Evolutionary conservation across 1,284 basidiomycete genomes (phyloP), one percentile per base, ranked within the genome.

Genomic region (Peniophora sp.): DNA sequence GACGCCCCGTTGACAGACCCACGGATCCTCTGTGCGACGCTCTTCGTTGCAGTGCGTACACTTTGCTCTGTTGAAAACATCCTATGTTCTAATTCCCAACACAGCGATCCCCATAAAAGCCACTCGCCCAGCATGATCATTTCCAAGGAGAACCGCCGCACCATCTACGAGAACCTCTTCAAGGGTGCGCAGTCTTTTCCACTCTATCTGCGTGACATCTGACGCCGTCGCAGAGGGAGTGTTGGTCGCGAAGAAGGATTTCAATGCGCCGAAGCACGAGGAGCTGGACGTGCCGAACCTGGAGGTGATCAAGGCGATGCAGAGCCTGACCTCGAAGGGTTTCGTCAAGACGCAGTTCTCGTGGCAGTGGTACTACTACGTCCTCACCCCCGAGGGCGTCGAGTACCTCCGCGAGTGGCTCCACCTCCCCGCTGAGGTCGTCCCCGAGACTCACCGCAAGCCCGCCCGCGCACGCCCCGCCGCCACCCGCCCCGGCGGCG

Each of bases 201-300:
- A 5, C 16, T 50, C 50, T 25, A 24, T 35, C 12, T 23, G 10
- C 20, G 20, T 43, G 41, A 10, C 39, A 44, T 38, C 20, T 44
- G 17, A 32, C n/a, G 17, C 48, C 19, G 47, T 45, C 47, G 38
- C 59, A 93, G 91, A 97, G 88, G 96, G 97, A 66, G 97, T 98
- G 59, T 78, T 98, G 68, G 96, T 99, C 69, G 96, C 96, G 65
- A 95, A 97, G 80, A 99, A 99, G 80, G 94, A 99, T 75, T 98
- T 81, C 79, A 96, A 97, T 69, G 89, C 92, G 55, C 89, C 92
- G 52, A 92, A 96, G 74, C 97, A 99, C 70, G 92, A 97, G 65
- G 95, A 98, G 67, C 84, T 99, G 60, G 90, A 95, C 59, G 87
- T 98, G 65, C 90, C 91, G 61, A 99, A 99, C 78, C 87, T 99